These are phyloP conservation scores for Dimocarpus longan DNA, from an alignment of 345 rosid species.

Conservation along the genomic window DNA sequence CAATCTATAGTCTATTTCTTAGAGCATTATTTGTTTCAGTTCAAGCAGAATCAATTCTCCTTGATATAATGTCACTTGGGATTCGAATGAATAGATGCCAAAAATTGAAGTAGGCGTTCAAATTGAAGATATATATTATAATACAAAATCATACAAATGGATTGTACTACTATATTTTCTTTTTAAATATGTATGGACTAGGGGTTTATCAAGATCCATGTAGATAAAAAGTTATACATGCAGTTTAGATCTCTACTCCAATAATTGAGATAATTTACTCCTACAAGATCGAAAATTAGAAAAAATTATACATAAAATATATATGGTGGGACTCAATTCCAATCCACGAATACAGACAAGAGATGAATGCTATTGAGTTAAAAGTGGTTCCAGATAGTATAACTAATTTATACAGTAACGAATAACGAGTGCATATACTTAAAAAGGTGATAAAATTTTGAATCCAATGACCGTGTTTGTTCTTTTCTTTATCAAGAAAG, in stretches of 20 bases:
- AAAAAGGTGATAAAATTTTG: not conserved
- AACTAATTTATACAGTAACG: no score
- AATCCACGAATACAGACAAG: no score
- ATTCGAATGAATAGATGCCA: constrained; percentile 18
- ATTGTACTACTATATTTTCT: not conserved
- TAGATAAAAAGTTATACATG: no score
- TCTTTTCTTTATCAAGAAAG: not conserved
- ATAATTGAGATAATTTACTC: no score
- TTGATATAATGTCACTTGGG: constrained; percentile 12
- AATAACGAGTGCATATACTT: not conserved
- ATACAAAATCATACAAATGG: constrained; percentile 1
- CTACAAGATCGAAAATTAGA: no score
- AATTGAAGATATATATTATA: constrained; percentile 9
- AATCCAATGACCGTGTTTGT: not conserved
- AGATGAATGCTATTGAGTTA: no score
- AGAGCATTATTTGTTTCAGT: not conserved
- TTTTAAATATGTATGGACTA: no score
- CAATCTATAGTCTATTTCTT: not conserved
- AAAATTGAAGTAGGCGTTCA: not conserved
- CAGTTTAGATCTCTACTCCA: no score
- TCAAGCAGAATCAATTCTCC: constrained; percentile 20
- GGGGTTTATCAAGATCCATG: no score
- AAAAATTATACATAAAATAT: no score
- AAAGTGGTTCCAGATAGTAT: no score
- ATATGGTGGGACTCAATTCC: no score